These are phyloP conservation scores for Naegleria lovaniensis DNA, from an alignment of 208 protist genomes.

Conservation along the genomic window DNA sequence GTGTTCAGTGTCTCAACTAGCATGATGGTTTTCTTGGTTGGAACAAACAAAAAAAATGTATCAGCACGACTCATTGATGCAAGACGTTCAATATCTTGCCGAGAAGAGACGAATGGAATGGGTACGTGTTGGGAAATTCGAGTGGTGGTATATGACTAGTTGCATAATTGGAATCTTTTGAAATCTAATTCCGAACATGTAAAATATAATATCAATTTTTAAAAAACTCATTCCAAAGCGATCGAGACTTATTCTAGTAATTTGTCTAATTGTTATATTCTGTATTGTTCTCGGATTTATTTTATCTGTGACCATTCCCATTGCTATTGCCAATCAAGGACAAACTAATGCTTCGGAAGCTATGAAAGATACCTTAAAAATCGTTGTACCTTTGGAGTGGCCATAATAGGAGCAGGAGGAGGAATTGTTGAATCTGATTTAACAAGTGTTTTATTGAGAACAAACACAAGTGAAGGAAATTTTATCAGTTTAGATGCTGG, in stretches of 20 bases:
- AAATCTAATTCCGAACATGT: no score
- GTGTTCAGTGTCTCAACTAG: no score
- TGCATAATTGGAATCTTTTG: no score
- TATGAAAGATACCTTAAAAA: neutral
- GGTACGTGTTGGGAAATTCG: no score
- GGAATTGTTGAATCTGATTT: neutral
- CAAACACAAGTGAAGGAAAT: neutral
- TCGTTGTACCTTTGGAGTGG: neutral
- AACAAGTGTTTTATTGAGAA: neutral
- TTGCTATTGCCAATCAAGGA: neutral
- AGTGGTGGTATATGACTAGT: no score
- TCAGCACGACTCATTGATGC: neutral
- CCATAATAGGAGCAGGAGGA: neutral
- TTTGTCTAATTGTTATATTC: neutral
- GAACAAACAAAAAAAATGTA: neutral
- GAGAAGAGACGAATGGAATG: no score
- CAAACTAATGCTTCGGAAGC: neutral
- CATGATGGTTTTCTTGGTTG: no score
- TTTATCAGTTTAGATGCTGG: neutral
- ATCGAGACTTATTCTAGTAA: neutral
- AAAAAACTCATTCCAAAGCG: neutral
- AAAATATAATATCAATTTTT: no score
- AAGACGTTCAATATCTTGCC: no score
- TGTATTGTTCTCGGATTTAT: neutral
- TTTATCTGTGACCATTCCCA: neutral